A percentile compares a stretch with the other conserved stretches of the same genome.
Evolutionary conservation across 1,139 yeast genomes (phyloP).

Genomic region (Petasospora fabianii): DNA sequence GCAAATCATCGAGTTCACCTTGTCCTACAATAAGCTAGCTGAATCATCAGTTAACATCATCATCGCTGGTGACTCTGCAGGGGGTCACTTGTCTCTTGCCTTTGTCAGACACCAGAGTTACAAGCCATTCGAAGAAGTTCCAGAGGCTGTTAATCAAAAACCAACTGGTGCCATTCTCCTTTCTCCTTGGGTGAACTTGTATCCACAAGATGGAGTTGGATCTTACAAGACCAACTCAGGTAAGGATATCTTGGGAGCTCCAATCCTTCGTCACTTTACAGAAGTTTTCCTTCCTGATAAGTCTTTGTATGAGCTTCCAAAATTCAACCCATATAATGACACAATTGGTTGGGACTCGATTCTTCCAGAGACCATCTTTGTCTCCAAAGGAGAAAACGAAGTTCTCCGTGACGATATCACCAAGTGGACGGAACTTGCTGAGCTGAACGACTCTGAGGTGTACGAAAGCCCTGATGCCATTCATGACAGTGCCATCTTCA

Average conservation of each 20-base stretch:
- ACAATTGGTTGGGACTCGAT: conserved; percentile 7
- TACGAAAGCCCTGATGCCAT: conserved; percentile 5
- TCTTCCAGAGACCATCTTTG: conserved; percentile 6
- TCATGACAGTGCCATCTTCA: conserved; percentile 6
- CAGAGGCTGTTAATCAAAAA: conserved; percentile 27
- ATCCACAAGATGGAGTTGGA: conserved; percentile 20
- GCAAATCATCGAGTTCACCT: conserved; percentile 38
- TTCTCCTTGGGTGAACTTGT: conserved; percentile 45
- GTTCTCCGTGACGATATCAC: conserved; percentile 6
- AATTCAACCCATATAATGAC: conserved; percentile 8
- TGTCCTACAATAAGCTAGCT: conserved; percentile 32
- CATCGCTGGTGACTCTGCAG: conserved; percentile 41
- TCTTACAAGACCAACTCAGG: conserved; percentile 3
- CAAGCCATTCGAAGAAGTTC: conserved; percentile 22
- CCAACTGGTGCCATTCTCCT: conserved; percentile 36
- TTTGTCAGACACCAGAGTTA: conserved; percentile 36
- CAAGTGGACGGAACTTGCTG: conserved; percentile 1
- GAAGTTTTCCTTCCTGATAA: conserved; percentile 3
- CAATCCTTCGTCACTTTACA: conserved; percentile 5
- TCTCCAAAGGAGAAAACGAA: conserved; percentile 8
- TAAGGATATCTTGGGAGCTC: conserved; percentile 6
- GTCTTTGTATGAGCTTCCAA: conserved; percentile 3
- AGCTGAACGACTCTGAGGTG: conserved; percentile 1
- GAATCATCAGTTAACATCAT: conserved; percentile 35
- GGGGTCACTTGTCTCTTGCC: conserved; percentile 41